Percentiles rank a stretch among this genome's conserved stretches.
Evolutionary conservation across 192 early-diverging fungal genomes (phyloP).

Genomic region (Entomortierella chlamydospora): DNA sequence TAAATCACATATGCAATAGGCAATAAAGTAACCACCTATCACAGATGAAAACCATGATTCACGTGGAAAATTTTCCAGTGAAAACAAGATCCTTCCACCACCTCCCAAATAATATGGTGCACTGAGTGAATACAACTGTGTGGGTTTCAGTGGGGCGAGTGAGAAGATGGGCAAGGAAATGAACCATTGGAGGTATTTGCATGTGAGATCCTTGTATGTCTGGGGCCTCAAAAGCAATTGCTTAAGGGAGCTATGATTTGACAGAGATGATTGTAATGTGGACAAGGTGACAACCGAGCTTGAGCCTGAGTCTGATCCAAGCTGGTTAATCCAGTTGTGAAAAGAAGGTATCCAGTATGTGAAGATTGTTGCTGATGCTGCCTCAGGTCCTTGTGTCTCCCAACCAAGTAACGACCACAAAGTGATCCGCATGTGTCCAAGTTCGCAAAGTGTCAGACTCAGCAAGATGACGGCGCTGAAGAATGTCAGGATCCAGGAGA

Average conservation of each 20-base stretch:
- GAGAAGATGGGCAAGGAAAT: slow-evolving; percentile 35
- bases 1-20: slow-evolving; percentile 19
- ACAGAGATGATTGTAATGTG: not conserved
- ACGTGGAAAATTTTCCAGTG: slow-evolving; percentile 22
- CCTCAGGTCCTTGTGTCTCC: slow-evolving; percentile 5
- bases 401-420: slow-evolving; percentile 21
- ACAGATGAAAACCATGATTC: slow-evolving; percentile 3
- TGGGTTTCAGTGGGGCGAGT: slow-evolving; percentile 23
- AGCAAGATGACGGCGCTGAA: slow-evolving; percentile 14
- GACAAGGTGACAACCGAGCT: not conserved
- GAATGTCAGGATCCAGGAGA: slow-evolving; percentile 23
- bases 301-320: not conserved
- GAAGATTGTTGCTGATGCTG: slow-evolving; percentile 16
- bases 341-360: slow-evolving; percentile 27
- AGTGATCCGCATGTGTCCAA: slow-evolving; percentile 25
- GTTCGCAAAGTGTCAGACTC: not conserved
- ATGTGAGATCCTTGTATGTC: slow-evolving; percentile 6
- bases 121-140: not conserved
- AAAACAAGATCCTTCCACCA: slow-evolving; percentile 31
- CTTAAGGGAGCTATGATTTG: not conserved
- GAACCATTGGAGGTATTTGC: slow-evolving; percentile 23
- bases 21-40: slow-evolving; percentile 23
- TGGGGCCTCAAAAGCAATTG: not conserved
- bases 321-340: slow-evolving; percentile 16
- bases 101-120: slow-evolving; percentile 40